These are phyloP conservation scores for Rutstroemia sp. DNA, from an alignment of 2,329 filamentous ascomycete species.

Conservation along the genomic window DNA sequence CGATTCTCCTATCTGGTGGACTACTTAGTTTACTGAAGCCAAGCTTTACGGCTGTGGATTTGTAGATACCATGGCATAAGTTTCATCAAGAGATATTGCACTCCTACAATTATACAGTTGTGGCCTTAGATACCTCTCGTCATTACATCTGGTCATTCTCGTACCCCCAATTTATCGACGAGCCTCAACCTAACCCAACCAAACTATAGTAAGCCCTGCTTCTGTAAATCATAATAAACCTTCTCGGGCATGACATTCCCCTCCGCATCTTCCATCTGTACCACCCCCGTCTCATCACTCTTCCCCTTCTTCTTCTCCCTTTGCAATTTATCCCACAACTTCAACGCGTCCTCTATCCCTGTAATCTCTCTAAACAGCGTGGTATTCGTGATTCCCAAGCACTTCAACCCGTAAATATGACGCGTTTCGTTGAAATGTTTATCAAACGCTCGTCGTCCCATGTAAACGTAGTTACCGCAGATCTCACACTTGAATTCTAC, in stretches of 20 bases:
- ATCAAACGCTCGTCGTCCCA: slow-evolving; percentile 91
- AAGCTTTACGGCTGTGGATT: too few relatives aligned
- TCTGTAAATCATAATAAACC: slow-evolving; percentile 91
- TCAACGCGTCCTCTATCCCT: slow-evolving; percentile 78
- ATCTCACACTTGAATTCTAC: slow-evolving; percentile 95
- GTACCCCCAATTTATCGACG: background rate
- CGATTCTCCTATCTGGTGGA: too few relatives aligned
- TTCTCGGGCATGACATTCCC: slow-evolving; percentile 99
- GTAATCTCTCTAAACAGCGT: slow-evolving; percentile 91
- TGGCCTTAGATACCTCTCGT: background rate
- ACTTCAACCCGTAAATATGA: slow-evolving; percentile 90
- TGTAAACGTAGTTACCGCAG: slow-evolving; percentile 98
- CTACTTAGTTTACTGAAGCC: too few relatives aligned
- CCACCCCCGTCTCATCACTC: slow-evolving; percentile 71
- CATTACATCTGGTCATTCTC: background rate
- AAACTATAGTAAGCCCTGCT: slow-evolving; percentile 70
- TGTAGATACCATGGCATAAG: too few relatives aligned
- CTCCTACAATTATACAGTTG: too few relatives aligned
- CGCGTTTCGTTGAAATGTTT: slow-evolving; percentile 96
- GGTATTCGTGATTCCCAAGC: slow-evolving; percentile 86
- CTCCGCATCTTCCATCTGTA: slow-evolving; percentile 97
- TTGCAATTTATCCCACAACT: slow-evolving; percentile 90
- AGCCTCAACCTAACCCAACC: background rate
- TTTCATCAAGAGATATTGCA: too few relatives aligned
- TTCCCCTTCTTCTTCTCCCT: slow-evolving; percentile 73